A percentile compares a stretch with the other conserved stretches of the same genome.
These are phyloP conservation scores for Parietichytrium sp. DNA, from an alignment of 108 stramenopile species.

Conservation along the genomic window DNA sequence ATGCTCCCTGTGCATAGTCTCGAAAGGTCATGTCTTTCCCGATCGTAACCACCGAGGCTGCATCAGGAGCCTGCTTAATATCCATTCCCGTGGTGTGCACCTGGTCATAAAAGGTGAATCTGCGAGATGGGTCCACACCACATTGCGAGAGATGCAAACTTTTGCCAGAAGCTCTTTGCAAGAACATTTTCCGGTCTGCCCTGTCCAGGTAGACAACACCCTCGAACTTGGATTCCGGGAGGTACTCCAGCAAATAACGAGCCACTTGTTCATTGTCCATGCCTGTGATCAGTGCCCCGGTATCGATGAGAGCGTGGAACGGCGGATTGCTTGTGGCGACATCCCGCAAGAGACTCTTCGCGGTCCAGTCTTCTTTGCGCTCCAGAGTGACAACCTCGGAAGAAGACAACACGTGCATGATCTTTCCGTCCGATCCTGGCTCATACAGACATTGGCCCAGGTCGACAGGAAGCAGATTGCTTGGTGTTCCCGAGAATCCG, in stretches of 20 bases:
- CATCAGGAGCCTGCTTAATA: slow-evolving; percentile 87
- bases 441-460: slow-evolving; percentile 94
- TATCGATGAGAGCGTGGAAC: slow-evolving; percentile 88
- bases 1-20: slow-evolving; percentile 94
- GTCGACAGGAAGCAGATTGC: slow-evolving; percentile 64
- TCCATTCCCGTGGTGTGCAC: slow-evolving; percentile 98
- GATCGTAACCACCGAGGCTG: slow-evolving; percentile 82
- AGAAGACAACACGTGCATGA: slow-evolving; percentile 83
- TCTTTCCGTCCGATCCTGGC: slow-evolving; percentile 93
- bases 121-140: slow-evolving; percentile 76
- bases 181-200: slow-evolving; percentile 87
- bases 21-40: slow-evolving; percentile 96
- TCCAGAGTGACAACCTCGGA: slow-evolving; percentile 76
- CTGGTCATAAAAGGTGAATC: slow-evolving; percentile 94
- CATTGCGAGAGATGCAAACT: slow-evolving; percentile 73
- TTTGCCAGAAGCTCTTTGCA: slow-evolving; percentile 48
- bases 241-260: slow-evolving; percentile 71
- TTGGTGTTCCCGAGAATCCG: slow-evolving; percentile 57
- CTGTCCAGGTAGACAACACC: slow-evolving; percentile 93
- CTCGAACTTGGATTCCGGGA: slow-evolving; percentile 70
- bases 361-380: slow-evolving; percentile 71
- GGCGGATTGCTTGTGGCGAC: slow-evolving; percentile 68
- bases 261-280: slow-evolving; percentile 93
- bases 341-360: slow-evolving; percentile 70
- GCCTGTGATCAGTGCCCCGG: slow-evolving; percentile 91